These are phyloP conservation scores for Torrubiella hemipterigena DNA, from an alignment of 2,329 filamentous ascomycete species.

Conservation along the genomic window DNA sequence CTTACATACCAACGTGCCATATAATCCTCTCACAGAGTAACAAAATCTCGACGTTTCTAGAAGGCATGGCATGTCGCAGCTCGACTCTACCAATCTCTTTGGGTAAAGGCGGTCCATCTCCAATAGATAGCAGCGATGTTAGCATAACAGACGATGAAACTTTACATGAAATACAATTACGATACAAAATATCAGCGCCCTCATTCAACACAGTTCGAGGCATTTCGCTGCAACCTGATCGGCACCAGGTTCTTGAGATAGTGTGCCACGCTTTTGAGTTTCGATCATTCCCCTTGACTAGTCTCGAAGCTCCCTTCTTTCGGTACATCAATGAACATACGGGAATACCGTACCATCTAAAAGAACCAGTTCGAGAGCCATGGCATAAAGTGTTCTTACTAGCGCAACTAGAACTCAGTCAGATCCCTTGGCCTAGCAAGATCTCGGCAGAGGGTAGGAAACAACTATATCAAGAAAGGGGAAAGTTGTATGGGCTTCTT, in stretches of 20 bases:
- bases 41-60: too few relatives aligned
- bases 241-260: slow-evolving; percentile 22
- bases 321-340: slow-evolving; percentile 24
- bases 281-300: slow-evolving; percentile 21
- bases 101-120: too few relatives aligned
- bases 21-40: too few relatives aligned
- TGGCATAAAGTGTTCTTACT: slow-evolving; percentile 68
- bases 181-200: slow-evolving; percentile 19
- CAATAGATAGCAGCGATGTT: too few relatives aligned
- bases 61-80: too few relatives aligned
- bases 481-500: slow-evolving; percentile 19
- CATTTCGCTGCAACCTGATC: slow-evolving; percentile 14
- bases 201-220: slow-evolving; percentile 19
- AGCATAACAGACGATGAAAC: neutral
- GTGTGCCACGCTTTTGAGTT: slow-evolving; percentile 26
- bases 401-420: slow-evolving; percentile 58
- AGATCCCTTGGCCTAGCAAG: slow-evolving; percentile 46
- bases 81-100: too few relatives aligned
- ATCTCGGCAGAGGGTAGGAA: slow-evolving; percentile 18
- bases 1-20: too few relatives aligned
- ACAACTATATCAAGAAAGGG: slow-evolving; percentile 18
- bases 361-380: slow-evolving; percentile 36
- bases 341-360: slow-evolving; percentile 23
- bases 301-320: slow-evolving; percentile 22
- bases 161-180: slow-evolving; percentile 18